phyloP scores from a whole-genome alignment of 2,329 filamentous ascomycete species.

The Aspergillus thermomutatus region DNA sequence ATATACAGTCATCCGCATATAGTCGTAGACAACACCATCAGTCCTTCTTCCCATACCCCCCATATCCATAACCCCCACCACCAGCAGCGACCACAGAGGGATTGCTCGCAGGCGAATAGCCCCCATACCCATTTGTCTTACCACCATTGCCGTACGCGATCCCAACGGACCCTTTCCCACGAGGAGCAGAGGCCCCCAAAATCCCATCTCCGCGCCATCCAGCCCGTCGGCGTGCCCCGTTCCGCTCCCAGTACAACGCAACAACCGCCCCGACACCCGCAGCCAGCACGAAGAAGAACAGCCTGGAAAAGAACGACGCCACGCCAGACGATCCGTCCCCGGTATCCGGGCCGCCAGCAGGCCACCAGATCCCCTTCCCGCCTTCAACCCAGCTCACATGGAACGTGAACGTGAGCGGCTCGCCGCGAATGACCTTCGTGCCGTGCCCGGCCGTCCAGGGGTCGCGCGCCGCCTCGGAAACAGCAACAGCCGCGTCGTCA shows the following conservation, averaged over 20 bases:
- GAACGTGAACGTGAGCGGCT: conserved; percentile 74
- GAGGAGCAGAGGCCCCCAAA: conserved; percentile 43
- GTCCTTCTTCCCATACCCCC: conserved; percentile 43
- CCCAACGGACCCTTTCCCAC: conserved; percentile 47
- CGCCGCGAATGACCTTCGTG: conserved; percentile 76
- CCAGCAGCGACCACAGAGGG: conserved; percentile 18
- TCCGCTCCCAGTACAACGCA: conserved; percentile 38
- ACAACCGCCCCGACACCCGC: conserved; percentile 33
- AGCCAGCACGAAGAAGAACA: conserved; percentile 36
- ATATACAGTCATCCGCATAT: conserved; percentile 3
- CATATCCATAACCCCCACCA: conserved; percentile 32
- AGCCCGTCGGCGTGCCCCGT: conserved; percentile 20
- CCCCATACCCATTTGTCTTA: conserved; percentile 55
- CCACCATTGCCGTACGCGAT: conserved; percentile 54
- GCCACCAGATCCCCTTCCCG: conserved; percentile 36
- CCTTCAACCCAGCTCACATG: conserved; percentile 70
- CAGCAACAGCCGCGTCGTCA: conserved; percentile 43
- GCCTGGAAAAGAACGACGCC: conserved; percentile 24
- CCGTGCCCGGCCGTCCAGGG: conserved; percentile 49
- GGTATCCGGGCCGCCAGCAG: conserved; percentile 10
- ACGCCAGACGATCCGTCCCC: conserved; percentile 8
- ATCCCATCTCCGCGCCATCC: conserved; percentile 46
- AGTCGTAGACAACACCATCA: conserved; percentile 19
- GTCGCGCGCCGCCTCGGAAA: conserved; percentile 42
- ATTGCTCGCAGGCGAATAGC: conserved; percentile 45